phyloP scores from a whole-genome alignment of 148 eudicot genomes.

The Cornus kousa region DNA sequence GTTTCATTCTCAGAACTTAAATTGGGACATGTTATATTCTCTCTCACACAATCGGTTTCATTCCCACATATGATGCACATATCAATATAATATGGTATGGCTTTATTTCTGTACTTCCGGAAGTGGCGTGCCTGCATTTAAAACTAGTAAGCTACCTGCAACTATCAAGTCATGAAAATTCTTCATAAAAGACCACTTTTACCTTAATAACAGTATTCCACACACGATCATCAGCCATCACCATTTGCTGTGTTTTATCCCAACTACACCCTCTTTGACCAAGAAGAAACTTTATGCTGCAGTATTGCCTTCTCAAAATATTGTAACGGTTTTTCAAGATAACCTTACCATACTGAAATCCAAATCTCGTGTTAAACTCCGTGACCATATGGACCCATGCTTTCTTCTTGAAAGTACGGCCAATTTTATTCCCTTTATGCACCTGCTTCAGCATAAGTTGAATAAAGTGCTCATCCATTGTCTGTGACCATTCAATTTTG shows the following conservation, averaged over 20 bases:
- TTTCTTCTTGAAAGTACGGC: conserved; percentile 11
- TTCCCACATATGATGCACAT: conserved; percentile 10
- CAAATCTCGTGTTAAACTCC: conserved; percentile 8
- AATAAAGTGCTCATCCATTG: conserved; percentile 4
- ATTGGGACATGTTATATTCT: neutral
- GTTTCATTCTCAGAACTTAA: neutral
- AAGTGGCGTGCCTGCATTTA: conserved; percentile 4
- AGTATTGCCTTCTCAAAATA: conserved; percentile 9
- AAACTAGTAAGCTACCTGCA: neutral
- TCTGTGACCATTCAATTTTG: conserved; percentile 9
- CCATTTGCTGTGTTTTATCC: conserved; percentile 8
- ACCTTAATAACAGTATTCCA: conserved; percentile 12
- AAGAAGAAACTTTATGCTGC: conserved; percentile 2
- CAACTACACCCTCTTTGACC: conserved; percentile 11
- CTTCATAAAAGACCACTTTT: neutral
- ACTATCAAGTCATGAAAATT: neutral
- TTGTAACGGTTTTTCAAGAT: conserved; percentile 10
- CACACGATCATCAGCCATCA: conserved; percentile 4
- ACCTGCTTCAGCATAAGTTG: conserved; percentile 11
- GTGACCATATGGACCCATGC: conserved; percentile 11
- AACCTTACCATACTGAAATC: conserved; percentile 6
- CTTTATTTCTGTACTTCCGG: conserved; percentile 1
- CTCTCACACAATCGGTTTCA: neutral
- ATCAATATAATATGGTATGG: conserved; percentile 1
- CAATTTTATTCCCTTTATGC: conserved; percentile 6